Conservation (phyloP, 164 flowering plant genomes). For the Buxus sempervirens region DNA sequence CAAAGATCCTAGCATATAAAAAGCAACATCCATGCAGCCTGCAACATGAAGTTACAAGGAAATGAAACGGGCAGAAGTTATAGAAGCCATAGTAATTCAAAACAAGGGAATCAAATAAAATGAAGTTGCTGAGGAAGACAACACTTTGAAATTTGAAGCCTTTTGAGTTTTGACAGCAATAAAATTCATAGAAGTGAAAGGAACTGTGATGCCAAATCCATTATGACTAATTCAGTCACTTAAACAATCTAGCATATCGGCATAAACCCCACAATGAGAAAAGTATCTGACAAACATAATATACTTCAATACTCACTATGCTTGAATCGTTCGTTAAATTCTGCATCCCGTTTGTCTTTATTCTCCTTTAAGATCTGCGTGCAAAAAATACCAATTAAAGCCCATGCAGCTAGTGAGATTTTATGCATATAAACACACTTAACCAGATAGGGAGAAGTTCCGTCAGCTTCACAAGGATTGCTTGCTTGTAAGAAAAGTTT, state of each 20-base stretch:
- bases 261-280: not conserved
- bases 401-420: not conserved
- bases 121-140: not conserved
- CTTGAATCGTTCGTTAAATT: constrained; percentile 92
- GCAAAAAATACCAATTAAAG: constrained; percentile 7
- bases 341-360: constrained; percentile 93
- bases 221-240: not conserved
- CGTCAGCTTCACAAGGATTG: no score
- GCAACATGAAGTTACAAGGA: not conserved
- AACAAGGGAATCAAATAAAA: not conserved
- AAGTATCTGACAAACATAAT: no score
- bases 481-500: no score
- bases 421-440: not conserved
- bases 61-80: not conserved
- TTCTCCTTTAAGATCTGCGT: constrained; percentile 87
- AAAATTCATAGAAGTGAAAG: not conserved
- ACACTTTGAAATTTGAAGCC: not conserved
- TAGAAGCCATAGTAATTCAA: not conserved
- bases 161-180: not conserved
- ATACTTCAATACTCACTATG: constrained; percentile 55
- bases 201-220: not conserved
- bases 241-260: not conserved
- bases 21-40: not conserved
- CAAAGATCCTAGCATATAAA: not conserved
- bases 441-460: no score